Conservation (phyloP, 2,329 filamentous ascomycete species). For the Trichoderma afroharzianum region DNA sequence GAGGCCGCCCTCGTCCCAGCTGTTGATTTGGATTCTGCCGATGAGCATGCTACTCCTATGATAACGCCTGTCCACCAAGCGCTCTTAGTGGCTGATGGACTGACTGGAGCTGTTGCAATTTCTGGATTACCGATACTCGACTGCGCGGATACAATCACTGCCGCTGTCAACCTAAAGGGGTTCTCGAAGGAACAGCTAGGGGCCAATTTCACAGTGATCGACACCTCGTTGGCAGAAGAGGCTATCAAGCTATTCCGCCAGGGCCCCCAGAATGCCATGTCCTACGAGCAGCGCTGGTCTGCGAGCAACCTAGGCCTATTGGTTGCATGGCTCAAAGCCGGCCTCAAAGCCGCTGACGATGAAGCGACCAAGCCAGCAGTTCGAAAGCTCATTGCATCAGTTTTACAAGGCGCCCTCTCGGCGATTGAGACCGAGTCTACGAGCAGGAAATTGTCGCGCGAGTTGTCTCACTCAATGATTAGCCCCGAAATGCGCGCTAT, state of each 20-base stretch:
- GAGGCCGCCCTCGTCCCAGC: conserved; percentile 72
- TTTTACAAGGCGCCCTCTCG: conserved; percentile 54
- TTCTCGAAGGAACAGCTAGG: conserved; percentile 36
- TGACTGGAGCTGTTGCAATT: conserved; percentile 61
- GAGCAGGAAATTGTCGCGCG: neutral
- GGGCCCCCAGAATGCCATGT: conserved; percentile 64
- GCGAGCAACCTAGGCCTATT: conserved; percentile 65
- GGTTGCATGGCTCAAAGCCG: conserved; percentile 60
- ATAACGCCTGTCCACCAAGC: conserved; percentile 82
- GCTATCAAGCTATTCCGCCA: conserved; percentile 66
- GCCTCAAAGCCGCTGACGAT: conserved; percentile 39
- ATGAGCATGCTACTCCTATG: conserved; percentile 62
- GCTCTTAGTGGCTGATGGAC: conserved; percentile 68
- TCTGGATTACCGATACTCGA: conserved; percentile 41
- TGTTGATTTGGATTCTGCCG: conserved; percentile 65
- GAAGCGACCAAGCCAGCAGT: conserved; percentile 65
- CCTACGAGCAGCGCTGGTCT: conserved; percentile 73
- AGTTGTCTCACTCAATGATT: neutral
- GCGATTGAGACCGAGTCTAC: conserved; percentile 46
- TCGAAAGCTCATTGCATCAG: conserved; percentile 60
- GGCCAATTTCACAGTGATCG: conserved; percentile 54
- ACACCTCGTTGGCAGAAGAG: conserved; percentile 58
- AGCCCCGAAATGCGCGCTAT: conserved; percentile 38
- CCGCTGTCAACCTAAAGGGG: conserved; percentile 56
- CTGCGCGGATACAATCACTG: conserved; percentile 43